Conservation (phyloP, 345 rosid species). For the Eucalyptus sp. region DNA sequence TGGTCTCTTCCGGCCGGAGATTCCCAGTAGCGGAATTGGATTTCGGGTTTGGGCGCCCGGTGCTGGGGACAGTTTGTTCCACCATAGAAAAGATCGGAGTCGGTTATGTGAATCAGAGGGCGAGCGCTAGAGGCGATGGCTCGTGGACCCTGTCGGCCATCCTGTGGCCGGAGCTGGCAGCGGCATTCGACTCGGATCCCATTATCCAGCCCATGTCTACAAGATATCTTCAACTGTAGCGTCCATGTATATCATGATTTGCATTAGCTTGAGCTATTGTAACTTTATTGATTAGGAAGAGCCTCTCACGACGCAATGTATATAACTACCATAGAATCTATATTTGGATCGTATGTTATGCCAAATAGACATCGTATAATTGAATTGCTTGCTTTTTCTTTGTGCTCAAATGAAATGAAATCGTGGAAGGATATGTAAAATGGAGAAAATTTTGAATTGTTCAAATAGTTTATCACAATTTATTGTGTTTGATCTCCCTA, state of each 20-base stretch:
- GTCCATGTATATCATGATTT: not conserved
- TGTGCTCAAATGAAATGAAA: not conserved
- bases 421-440: not conserved
- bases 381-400: not conserved
- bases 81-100: slow-evolving; percentile 58
- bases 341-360: not conserved
- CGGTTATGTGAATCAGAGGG: slow-evolving; percentile 70
- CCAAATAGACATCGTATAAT: not conserved
- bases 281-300: not conserved
- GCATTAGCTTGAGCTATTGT: not conserved
- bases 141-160: slow-evolving; percentile 77
- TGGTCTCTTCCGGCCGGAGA: slow-evolving; percentile 61
- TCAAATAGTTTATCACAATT: not conserved
- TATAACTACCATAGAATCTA: not conserved
- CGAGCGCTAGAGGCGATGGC: slow-evolving; percentile 54
- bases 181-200: slow-evolving; percentile 62
- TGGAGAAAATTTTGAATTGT: not conserved
- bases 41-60: slow-evolving; percentile 66
- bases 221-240: slow-evolving; percentile 28
- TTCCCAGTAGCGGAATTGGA: slow-evolving; percentile 71
- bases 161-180: slow-evolving; percentile 62
- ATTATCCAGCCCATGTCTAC: slow-evolving; percentile 63
- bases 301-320: not conserved
- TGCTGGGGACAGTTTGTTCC: slow-evolving; percentile 50
- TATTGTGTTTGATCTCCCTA: not conserved